These are phyloP conservation scores for Glaciozyma martinii DNA, from an alignment of 768 basidiomycete species.

Conservation along the genomic window DNA sequence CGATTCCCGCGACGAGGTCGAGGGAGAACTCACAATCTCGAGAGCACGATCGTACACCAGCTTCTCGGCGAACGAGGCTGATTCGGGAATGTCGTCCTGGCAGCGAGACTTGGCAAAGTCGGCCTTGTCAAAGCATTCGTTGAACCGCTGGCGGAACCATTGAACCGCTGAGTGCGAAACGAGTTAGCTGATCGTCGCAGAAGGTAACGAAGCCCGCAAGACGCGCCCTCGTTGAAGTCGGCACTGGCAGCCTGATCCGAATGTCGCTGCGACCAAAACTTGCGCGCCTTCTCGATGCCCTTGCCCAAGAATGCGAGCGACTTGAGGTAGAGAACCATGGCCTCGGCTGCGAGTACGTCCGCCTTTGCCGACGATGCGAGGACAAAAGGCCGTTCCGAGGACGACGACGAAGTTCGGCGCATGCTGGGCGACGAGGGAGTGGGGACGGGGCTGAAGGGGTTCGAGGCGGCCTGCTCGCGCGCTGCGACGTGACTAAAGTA, in stretches of 20 bases:
- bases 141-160: conserved; percentile 90
- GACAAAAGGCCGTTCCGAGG: conserved; percentile 24
- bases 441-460: conserved; percentile 30
- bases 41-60: conserved; percentile 87
- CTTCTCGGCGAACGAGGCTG: conserved; percentile 77
- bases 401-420: conserved; percentile 37
- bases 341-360: conserved; percentile 45
- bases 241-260: conserved; percentile 60
- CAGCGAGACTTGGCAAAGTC: conserved; percentile 46
- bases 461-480: conserved; percentile 24
- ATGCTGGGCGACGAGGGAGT: conserved; percentile 17
- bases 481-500: conserved; percentile 27
- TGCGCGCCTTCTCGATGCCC: conserved; percentile 68
- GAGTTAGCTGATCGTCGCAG: neutral
- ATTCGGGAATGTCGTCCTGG: conserved; percentile 62
- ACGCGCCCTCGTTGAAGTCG: conserved; percentile 57
- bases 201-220: conserved; percentile 42
- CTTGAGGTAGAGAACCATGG: conserved; percentile 80
- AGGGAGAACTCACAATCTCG: conserved; percentile 54
- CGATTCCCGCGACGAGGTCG: neutral
- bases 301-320: conserved; percentile 86
- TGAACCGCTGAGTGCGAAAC: conserved; percentile 40
- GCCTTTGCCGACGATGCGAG: conserved; percentile 19
- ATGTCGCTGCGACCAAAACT: conserved; percentile 64
- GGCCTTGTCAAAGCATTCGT: conserved; percentile 87